Base-by-base conservation (phyloP, 140 eudicot species). In the Artemisia princeps region DNA sequence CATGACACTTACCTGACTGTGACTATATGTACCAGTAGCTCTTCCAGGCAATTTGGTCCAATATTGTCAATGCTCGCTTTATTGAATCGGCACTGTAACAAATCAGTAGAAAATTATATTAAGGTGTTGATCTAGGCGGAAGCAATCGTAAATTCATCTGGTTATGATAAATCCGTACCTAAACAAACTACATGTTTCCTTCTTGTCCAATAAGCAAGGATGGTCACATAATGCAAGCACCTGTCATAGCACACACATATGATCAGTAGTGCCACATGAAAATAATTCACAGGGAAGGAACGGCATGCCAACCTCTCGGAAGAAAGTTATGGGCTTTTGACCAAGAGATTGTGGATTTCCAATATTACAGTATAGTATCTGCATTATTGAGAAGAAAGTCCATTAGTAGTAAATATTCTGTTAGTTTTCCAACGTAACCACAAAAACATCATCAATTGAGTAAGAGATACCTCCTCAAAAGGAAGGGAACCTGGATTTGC, bases 311-410 rank as follows among this genome's bases (percentile, higher is more conserved):
- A 89, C 97, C 96, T 91, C 97, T 66, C 97, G 78, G 51, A 91
- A 91, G 74, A 91, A 91, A 13, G 95, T 91, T 46, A 91, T 85
- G 9, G 97, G 97, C 73, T 78, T 88, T 77, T 91, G 97, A 53
- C 85, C 90, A 46, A 91, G 96, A 55, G 95, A 84, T 72, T 91
- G 97, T 22, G 97, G 97, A 80, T 91, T 91, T 72, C 97, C 97
- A 65, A 91, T 91, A 65, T 91, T 91, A 76, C 97, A 91, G 79
- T 75, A 87, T 7, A 87, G 80, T 62, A 91, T 85, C 97, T 91
- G 95, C 72, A 70, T 15, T n/a, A 61, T 58, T 64, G 33, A 70
- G n/a, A 22, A 44, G 54, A 45, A 48, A 26, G 48, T 49, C 13
- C 13, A 2, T 11, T 11, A 48, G 57, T 11, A 64, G 57, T 44